Evolutionary conservation across 345 rosid genomes (phyloP), one percentile per base, ranked within the genome.

Genomic region (Ailanthus altissimus): DNA sequence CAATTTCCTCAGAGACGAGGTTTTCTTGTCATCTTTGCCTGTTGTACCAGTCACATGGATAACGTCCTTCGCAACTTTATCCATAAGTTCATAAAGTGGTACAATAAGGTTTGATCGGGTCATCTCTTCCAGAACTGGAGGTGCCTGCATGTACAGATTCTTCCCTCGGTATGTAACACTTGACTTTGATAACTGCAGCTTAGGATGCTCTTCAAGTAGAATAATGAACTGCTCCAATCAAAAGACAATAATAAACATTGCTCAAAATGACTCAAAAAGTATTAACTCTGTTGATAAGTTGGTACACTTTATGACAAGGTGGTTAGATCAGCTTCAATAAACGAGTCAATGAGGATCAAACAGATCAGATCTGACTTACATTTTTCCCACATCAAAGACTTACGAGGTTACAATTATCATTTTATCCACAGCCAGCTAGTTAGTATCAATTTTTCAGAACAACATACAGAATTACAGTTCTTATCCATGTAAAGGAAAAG

Each of bases 81-180:
- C 95, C 93, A 91, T 89, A 25, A 96, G 91, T 46, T 93, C 95
- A 78, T 84, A 93, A 5, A 96, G 90, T 5, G 82, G 84, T 21
- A 67, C 77, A 66, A 78, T 81, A 49, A 96, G 82, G 85, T 96
- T 96, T 60, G 92, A 87, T 68, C 98, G 81, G 62, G 91, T 86
- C 93, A 92, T 85, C 84, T 93, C 97, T 82, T 93, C 98, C 79
- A 96, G 86, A 79, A 96, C 97, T 5, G 91, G 97, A 63, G 97
- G 99, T 15, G 97, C 96, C 83, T 92, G 97, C 99, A 93, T 92
- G 90, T 96, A 92, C 42, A 93, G 87, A 82, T 86, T 93, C 80
- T 78, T 79, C 40, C 92, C 89, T 8, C 76, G 84, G 67, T 93
- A 84, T 32, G 76, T 84, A 49, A 93, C 89, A 54, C 97, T 93